Evolutionary conservation across 148 eudicot species (phyloP).

Genomic region (Linanthus parryae): DNA sequence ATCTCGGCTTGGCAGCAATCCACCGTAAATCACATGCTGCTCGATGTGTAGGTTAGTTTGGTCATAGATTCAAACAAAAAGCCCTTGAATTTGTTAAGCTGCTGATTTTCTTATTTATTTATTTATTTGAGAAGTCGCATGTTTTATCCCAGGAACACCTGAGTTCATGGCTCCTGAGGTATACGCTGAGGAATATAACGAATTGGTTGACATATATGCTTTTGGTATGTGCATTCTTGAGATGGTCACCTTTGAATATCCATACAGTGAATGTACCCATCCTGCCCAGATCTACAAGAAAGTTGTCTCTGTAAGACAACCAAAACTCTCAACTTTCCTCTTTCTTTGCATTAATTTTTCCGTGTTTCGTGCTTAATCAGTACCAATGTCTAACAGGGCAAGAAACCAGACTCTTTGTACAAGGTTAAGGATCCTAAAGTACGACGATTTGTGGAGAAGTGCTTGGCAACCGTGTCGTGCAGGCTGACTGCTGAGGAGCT

Average conservation of each 20-base stretch:
- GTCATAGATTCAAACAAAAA: not conserved
- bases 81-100: not conserved
- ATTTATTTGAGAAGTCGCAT: not conserved
- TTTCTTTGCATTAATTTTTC: not conserved
- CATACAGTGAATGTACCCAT: conserved; percentile 6
- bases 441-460: conserved; percentile 1
- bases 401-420: conserved; percentile 4
- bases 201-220: conserved; percentile 2
- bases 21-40: conserved; percentile 4
- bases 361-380: not conserved
- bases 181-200: conserved; percentile 4
- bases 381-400: not conserved
- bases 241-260: conserved; percentile 2
- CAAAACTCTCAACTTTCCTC: not conserved
- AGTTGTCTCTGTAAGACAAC: conserved; percentile 2
- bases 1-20: conserved; percentile 3
- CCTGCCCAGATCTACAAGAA: conserved; percentile 9
- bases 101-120: not conserved
- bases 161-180: conserved; percentile 7
- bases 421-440: conserved; percentile 4
- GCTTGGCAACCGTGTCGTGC: not conserved
- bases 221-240: conserved; percentile 3
- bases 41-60: conserved; percentile 1
- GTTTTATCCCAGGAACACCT: conserved; percentile 3
- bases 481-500: conserved; percentile 4